Conservation (phyloP, 345 rosid genomes). For the Luvunga scandens region DNA sequence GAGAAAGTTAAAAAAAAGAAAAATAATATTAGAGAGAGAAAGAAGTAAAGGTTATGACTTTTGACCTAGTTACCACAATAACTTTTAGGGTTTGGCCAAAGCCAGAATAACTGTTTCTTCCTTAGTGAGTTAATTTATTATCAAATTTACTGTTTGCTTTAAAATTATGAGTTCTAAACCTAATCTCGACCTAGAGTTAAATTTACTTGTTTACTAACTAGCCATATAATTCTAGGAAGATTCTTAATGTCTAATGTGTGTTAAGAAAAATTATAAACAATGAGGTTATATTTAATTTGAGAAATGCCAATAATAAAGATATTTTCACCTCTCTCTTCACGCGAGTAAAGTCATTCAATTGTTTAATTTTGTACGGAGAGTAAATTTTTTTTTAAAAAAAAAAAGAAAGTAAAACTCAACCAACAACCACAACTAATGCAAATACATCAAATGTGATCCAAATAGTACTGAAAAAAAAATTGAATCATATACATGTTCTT, state of each 20-base stretch:
- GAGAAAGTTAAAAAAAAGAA: neutral
- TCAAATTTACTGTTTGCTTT: neutral
- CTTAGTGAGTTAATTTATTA: neutral
- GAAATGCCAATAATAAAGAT: no score
- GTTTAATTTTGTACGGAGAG: no score
- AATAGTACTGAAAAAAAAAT: no score
- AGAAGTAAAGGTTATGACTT: slow-evolving; percentile 5
- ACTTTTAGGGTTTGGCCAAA: slow-evolving; percentile 20
- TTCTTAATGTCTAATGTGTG: neutral
- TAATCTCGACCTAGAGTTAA: neutral
- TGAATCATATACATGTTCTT: neutral
- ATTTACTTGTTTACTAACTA: neutral
- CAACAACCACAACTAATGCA: no score
- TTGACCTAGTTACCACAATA: slow-evolving; percentile 24
- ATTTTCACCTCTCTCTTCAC: no score
- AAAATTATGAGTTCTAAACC: neutral
- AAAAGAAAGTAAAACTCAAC: no score
- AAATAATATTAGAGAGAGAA: neutral
- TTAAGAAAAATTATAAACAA: no score
- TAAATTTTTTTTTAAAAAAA: no score
- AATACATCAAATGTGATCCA: neutral
- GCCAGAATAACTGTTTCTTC: neutral
- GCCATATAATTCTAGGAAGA: neutral
- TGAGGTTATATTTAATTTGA: no score
- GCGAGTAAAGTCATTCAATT: no score